phyloP scores from a whole-genome alignment of 2,329 filamentous ascomycete genomes.

The Phaeosphaeriaceae sp. region DNA sequence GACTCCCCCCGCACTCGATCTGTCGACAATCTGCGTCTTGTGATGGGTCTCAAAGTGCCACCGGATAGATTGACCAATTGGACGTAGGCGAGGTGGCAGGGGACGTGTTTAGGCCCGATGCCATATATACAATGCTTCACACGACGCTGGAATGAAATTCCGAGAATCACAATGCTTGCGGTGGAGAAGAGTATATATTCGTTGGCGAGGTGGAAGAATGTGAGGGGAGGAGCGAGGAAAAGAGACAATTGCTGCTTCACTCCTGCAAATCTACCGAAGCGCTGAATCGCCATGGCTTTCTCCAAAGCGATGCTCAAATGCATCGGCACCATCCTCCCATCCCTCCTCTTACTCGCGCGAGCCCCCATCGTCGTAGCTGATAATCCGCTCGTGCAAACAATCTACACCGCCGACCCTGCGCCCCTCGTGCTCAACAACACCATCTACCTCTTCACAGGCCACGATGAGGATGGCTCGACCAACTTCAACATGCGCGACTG shows the following conservation, averaged over 20 bases:
- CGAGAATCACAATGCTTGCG: not conserved
- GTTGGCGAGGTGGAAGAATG: not conserved
- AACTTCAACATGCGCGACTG: constrained; percentile 22
- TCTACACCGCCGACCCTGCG: constrained; percentile 22
- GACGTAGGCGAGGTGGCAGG: not conserved
- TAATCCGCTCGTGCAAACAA: constrained; percentile 21
- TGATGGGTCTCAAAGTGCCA: not conserved
- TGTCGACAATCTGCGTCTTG: not conserved
- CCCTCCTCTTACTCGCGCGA: not conserved
- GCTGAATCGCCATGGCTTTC: not conserved
- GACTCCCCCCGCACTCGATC: not conserved
- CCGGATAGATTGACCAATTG: not conserved
- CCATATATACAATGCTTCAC: not conserved
- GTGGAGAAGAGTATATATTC: not conserved
- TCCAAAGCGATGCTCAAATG: not conserved
- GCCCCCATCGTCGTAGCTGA: constrained; percentile 14
- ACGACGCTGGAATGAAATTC: not conserved
- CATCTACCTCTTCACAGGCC: constrained; percentile 22
- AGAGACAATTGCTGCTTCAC: not conserved
- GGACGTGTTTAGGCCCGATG: not conserved
- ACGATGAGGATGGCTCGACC: constrained; percentile 22
- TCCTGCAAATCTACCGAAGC: no score
- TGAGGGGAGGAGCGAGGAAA: not conserved
- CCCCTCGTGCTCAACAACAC: constrained; percentile 20
- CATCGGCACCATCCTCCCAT: not conserved